These are phyloP conservation scores for Populus hybrid DNA, from an alignment of 441 rosid genomes.

Conservation along the genomic window DNA sequence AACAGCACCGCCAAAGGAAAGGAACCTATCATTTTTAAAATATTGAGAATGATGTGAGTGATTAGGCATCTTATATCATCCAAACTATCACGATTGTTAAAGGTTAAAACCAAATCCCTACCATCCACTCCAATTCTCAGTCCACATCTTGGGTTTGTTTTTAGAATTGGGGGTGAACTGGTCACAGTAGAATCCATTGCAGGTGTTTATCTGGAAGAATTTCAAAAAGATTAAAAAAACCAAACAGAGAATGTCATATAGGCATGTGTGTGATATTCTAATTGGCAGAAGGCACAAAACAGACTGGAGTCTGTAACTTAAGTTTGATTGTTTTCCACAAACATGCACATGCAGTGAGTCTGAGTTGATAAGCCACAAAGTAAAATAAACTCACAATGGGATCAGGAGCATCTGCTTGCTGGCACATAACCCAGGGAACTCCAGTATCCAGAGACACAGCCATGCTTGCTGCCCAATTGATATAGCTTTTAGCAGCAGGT, in stretches of 20 bases:
- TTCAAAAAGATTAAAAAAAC: conserved; percentile 1
- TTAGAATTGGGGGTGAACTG: conserved; percentile 80
- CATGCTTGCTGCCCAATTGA: conserved; percentile 78
- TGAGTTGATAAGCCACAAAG: not conserved
- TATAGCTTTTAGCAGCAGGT: conserved; percentile 54
- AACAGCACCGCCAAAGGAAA: conserved; percentile 81
- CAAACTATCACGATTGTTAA: conserved; percentile 1
- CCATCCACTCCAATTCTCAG: conserved; percentile 97
- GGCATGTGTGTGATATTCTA: not conserved
- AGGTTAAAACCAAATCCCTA: conserved; percentile 29
- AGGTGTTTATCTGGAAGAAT: conserved; percentile 67
- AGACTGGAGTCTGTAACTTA: too few relatives aligned
- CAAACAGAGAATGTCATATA: conserved; percentile 3
- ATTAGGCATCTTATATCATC: not conserved
- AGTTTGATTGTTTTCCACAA: too few relatives aligned
- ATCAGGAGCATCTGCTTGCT: conserved; percentile 89
- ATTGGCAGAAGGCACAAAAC: not conserved
- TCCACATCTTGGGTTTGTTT: conserved; percentile 86
- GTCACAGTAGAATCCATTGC: conserved; percentile 99
- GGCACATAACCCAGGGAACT: conserved; percentile 98
- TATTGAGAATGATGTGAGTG: conserved; percentile 7
- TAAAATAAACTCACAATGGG: conserved; percentile 55
- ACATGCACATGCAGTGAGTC: not conserved
- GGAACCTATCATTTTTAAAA: conserved; percentile 41
- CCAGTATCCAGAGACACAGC: conserved; percentile 54